Conservation (phyloP, 1,284 basidiomycete species). For the Pseudomicrostroma phylloplanum region DNA sequence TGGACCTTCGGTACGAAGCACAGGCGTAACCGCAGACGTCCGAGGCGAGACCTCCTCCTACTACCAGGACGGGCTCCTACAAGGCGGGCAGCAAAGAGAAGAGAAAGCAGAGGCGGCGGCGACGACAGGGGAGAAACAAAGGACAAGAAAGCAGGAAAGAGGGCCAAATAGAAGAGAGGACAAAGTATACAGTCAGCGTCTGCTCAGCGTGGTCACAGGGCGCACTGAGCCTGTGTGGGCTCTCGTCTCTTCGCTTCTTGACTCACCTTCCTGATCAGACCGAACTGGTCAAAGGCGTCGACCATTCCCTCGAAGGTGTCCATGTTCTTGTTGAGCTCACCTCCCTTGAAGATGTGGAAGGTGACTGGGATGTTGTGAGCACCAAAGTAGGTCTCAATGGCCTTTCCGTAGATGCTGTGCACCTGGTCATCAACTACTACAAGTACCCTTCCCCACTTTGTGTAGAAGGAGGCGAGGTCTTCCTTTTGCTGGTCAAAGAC, state of each 20-base stretch:
- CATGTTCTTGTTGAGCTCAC: conserved; percentile 55
- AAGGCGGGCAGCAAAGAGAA: not conserved
- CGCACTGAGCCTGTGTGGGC: too few relatives aligned
- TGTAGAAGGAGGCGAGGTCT: conserved; percentile 53
- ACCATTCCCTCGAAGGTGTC: conserved; percentile 54
- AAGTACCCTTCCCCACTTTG: conserved; percentile 53
- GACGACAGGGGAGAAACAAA: too few relatives aligned
- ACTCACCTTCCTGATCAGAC: conserved; percentile 52
- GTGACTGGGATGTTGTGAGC: conserved; percentile 52
- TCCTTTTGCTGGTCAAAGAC: conserved; percentile 53
- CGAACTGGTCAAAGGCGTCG: conserved; percentile 54
- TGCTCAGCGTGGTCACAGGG: too few relatives aligned
- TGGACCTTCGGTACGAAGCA: conserved; percentile 53
- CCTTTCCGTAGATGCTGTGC: conserved; percentile 47
- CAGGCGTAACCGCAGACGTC: conserved; percentile 53
- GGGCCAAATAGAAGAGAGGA: too few relatives aligned
- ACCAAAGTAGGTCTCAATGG: conserved; percentile 47
- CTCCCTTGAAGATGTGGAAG: conserved; percentile 54
- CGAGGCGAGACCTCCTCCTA: conserved; percentile 54
- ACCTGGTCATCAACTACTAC: conserved; percentile 53
- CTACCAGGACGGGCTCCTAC: conserved; percentile 53
- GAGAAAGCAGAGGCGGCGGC: not conserved
- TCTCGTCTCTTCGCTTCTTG: not conserved
- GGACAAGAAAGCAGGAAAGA: too few relatives aligned
- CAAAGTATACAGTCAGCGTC: too few relatives aligned